A percentile compares a stretch with the other conserved stretches of the same genome.
Conservation (phyloP, 1,284 basidiomycete genomes). For the Trametes pubescens region DNA sequence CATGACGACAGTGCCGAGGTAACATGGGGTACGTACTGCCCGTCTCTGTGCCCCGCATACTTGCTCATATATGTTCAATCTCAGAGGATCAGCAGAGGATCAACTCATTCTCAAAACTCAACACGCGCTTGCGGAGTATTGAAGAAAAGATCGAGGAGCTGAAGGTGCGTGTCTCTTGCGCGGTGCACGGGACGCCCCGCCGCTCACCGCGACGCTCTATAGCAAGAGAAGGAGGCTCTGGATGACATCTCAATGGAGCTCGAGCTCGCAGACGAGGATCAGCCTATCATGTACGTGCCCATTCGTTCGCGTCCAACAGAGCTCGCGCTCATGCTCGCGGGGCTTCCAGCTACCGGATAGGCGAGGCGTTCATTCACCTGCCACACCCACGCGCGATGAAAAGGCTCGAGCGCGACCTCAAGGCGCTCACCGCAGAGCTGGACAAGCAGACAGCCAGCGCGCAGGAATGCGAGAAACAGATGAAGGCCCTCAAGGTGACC, state of each 20-base stretch:
- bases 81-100: slow-evolving; percentile 94
- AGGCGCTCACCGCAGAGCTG: slow-evolving; percentile 67
- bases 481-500: slow-evolving; percentile 90
- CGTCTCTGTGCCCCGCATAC: background rate
- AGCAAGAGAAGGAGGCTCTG: slow-evolving; percentile 94
- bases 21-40: slow-evolving; percentile 79
- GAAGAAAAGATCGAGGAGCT: slow-evolving; percentile 77
- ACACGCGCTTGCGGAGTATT: slow-evolving; percentile 77
- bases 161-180: slow-evolving; percentile 59
- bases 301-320: background rate
- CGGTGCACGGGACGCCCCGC: too few relatives aligned
- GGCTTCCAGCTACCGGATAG: slow-evolving; percentile 82
- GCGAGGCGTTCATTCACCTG: slow-evolving; percentile 90
- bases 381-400: slow-evolving; percentile 75
- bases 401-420: slow-evolving; percentile 78
- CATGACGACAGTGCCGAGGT: slow-evolving; percentile 86
- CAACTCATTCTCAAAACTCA: slow-evolving; percentile 93
- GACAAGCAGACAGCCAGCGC: slow-evolving; percentile 61
- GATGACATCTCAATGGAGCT: slow-evolving; percentile 90
- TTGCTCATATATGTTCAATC: background rate
- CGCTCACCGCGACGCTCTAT: too few relatives aligned
- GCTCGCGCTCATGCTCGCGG: background rate
- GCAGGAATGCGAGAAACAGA: slow-evolving; percentile 81
- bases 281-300: slow-evolving; percentile 73
- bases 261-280: slow-evolving; percentile 88